Evolutionary conservation across 441 rosid genomes (phyloP), one percentile per base, ranked within the genome.

Genomic region (Raphanus hybrid): DNA sequence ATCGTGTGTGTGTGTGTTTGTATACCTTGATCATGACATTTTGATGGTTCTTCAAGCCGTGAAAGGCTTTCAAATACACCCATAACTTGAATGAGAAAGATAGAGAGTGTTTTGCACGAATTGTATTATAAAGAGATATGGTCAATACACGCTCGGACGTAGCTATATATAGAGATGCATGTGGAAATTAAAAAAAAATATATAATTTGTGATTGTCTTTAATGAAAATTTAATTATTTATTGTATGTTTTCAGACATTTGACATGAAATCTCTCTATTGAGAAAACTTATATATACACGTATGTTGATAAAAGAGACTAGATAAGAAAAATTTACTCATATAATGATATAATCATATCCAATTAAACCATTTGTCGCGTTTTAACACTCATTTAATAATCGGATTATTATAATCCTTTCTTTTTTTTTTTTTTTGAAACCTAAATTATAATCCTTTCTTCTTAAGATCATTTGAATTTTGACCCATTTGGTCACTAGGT

Each of bases 1-100:
- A 2, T 43, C 52, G 52, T 43, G 5, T 43, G 34, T 66, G n/a
- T n/a, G n/a, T n/a, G n/a, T n/a, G 54, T 43, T 1, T 48, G 7
- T 48, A 48, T 78, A 78, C 77, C 68, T 72, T 41, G 75, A 35
- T 23, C 50, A 54, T 77, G 39, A 48, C 7, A 48, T 48, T 12
- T 48, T 48, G 54, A 48, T 48, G 15, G 54, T 48, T 48, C 54
- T 48, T 48, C 54, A 12, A 48, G n/a, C 54, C 54, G 14, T 48
- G 54, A 48, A 48, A 4, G 6, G 54, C 15, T 48, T 48, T 48
- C 48, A 15, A 26, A 58, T 60, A 48, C 50, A 60, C 60, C 59
- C 81, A 71, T 73, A 52, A 45, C 39, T 57, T 26, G 73, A 48
- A 68, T 60, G 48, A 66, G 14, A 69, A 37, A 69, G 32, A 62